A percentile compares a stretch with the other conserved stretches of the same genome.
Evolutionary conservation across 2,329 filamentous ascomycete species (phyloP).

Genomic region (Penicillium griseofulvum): DNA sequence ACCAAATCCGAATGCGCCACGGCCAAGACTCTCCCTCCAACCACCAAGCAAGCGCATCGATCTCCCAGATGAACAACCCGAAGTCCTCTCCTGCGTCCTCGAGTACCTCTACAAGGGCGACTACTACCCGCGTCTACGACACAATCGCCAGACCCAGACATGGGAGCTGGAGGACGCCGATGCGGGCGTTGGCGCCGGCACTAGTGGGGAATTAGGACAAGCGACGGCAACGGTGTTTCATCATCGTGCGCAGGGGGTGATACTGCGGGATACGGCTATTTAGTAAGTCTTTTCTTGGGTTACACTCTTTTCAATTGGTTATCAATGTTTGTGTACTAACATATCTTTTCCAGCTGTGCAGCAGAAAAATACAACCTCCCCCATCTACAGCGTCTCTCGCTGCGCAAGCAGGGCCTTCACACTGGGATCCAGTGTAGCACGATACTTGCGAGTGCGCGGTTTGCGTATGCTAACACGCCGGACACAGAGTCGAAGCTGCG

Average conservation of each 20-base stretch:
- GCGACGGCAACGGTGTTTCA: slow-evolving; percentile 69
- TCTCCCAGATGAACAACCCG: slow-evolving; percentile 80
- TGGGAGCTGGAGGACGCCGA: slow-evolving; percentile 74
- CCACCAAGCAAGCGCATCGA: slow-evolving; percentile 65
- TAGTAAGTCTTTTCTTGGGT: slow-evolving; percentile 53
- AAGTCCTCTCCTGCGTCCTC: slow-evolving; percentile 84
- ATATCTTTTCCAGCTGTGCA: slow-evolving; percentile 56
- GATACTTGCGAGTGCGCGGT: slow-evolving; percentile 82
- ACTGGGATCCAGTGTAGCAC: slow-evolving; percentile 80
- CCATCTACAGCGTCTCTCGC: slow-evolving; percentile 77
- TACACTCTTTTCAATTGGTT: not conserved
- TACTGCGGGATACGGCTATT: slow-evolving; percentile 85
- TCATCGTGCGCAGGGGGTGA: slow-evolving; percentile 60
- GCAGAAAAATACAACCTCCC: slow-evolving; percentile 80
- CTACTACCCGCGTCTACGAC: slow-evolving; percentile 79
- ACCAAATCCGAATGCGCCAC: slow-evolving; percentile 21
- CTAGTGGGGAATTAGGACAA: slow-evolving; percentile 17
- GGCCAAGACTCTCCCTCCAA: slow-evolving; percentile 9
- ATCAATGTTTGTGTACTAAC: not conserved
- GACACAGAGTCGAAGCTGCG: slow-evolving; percentile 87
- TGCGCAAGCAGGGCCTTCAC: slow-evolving; percentile 87
- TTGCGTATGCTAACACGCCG: slow-evolving; percentile 83
- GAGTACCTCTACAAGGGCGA: slow-evolving; percentile 94
- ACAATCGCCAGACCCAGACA: slow-evolving; percentile 74
- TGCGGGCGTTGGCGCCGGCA: slow-evolving; percentile 31